A percentile compares a stretch with the other conserved stretches of the same genome.
These are phyloP conservation scores for Thalassia testudinum DNA, from an alignment of 116 monocot genomes.

Conservation along the genomic window DNA sequence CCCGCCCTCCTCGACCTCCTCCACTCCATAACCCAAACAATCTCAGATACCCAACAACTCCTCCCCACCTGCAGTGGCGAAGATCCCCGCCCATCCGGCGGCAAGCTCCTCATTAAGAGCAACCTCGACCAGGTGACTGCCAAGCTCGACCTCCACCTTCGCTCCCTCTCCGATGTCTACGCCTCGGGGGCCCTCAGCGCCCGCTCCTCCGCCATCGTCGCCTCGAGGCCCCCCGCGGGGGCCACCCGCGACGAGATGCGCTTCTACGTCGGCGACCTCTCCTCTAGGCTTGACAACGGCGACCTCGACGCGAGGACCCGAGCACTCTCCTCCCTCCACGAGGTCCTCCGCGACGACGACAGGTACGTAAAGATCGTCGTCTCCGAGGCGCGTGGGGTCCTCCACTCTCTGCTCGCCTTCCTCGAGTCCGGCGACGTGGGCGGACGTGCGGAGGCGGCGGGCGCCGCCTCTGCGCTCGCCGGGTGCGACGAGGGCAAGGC, in stretches of 20 bases:
- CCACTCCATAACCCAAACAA: constrained; percentile 8
- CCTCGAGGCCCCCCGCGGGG: not conserved
- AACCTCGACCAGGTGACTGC: constrained; percentile 34
- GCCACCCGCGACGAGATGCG: constrained; percentile 30
- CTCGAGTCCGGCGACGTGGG: constrained; percentile 14
- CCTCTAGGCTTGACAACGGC: constrained; percentile 31
- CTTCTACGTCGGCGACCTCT: constrained; percentile 42
- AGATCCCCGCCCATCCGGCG: constrained; percentile 27
- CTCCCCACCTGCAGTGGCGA: constrained; percentile 12
- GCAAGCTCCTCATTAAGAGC: constrained; percentile 38
- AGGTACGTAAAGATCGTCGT: constrained; percentile 20
- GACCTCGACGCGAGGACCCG: constrained; percentile 20
- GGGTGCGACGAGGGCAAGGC: constrained; percentile 19
- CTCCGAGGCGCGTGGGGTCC: constrained; percentile 9
- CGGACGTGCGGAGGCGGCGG: constrained; percentile 29
- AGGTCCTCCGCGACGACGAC: constrained; percentile 43
- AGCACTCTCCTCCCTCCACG: constrained; percentile 24
- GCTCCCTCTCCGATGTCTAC: constrained; percentile 18
- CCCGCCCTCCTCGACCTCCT: constrained; percentile 15
- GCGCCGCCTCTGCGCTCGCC: constrained; percentile 17
- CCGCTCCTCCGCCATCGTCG: constrained; percentile 6
- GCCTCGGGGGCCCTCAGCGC: constrained; percentile 15
- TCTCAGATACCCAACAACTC: constrained; percentile 17
- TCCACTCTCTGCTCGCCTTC: constrained; percentile 25
- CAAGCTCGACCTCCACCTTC: constrained; percentile 33